Conservation (phyloP, 2,329 filamentous ascomycete genomes). For the Claviceps arundinis region DNA sequence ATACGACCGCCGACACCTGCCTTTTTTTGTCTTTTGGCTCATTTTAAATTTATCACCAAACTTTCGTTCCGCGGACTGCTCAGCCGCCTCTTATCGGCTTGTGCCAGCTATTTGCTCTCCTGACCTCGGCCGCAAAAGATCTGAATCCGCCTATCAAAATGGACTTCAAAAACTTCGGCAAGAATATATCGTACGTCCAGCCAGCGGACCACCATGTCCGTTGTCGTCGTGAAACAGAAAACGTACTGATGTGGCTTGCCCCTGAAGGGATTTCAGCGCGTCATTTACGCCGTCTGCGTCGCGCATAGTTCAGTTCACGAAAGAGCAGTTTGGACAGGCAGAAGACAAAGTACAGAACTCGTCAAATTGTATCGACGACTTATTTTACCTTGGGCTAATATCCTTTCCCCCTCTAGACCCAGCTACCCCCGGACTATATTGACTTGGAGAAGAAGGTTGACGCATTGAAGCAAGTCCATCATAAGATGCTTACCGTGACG, state of each 20-base stretch:
- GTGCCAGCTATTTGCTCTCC: background rate
- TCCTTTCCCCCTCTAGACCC: slow-evolving; percentile 46
- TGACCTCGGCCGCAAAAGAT: background rate
- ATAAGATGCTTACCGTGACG: slow-evolving; percentile 95
- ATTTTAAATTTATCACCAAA: background rate
- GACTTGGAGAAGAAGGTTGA: slow-evolving; percentile 98
- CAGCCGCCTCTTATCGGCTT: background rate
- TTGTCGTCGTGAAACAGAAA: background rate
- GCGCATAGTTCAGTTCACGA: slow-evolving; percentile 92
- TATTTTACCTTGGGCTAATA: slow-evolving; percentile 5
- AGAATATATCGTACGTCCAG: slow-evolving; percentile 37
- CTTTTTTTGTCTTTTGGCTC: background rate
- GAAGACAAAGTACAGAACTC: slow-evolving; percentile 64
- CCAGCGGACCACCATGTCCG: background rate
- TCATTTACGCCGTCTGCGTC: slow-evolving; percentile 86
- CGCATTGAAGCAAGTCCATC: slow-evolving; percentile 90
- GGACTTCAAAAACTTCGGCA: slow-evolving; percentile 48
- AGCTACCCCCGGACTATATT: slow-evolving; percentile 93
- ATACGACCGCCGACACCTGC: too few species aligned
- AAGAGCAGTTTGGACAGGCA: slow-evolving; percentile 89
- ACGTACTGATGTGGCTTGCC: slow-evolving; percentile 10
- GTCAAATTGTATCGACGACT: background rate
- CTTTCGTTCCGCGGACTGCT: background rate
- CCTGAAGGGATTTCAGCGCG: slow-evolving; percentile 49
- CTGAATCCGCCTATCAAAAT: slow-evolving; percentile 19